A percentile compares a stretch with the other conserved stretches of the same genome.
phyloP scores from a whole-genome alignment of 805 yeast genomes.

The Ogataea trehalophila region DNA sequence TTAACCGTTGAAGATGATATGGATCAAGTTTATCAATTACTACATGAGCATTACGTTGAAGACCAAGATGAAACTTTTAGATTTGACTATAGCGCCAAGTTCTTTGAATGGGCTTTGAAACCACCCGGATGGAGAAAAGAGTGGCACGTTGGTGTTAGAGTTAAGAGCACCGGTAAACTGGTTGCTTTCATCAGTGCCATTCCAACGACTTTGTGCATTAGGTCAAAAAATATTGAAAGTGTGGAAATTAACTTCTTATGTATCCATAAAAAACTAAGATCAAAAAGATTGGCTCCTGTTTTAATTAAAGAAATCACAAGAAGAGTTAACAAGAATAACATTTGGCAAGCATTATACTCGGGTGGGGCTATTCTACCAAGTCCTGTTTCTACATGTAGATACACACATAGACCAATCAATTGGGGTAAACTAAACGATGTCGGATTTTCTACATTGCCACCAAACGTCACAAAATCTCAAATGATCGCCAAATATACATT shows the following conservation, averaged over 20 bases:
- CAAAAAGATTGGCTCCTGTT: slow-evolving; percentile 93
- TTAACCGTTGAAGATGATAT: slow-evolving; percentile 49
- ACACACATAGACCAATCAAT: slow-evolving; percentile 89
- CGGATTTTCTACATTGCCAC: slow-evolving; percentile 81
- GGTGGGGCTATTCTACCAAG: slow-evolving; percentile 89
- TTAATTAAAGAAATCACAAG: slow-evolving; percentile 92
- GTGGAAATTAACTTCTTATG: slow-evolving; percentile 93
- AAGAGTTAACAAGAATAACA: slow-evolving; percentile 74
- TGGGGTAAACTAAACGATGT: slow-evolving; percentile 89
- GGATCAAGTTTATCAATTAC: slow-evolving; percentile 70
- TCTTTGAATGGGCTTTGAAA: slow-evolving; percentile 87
- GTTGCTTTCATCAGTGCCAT: slow-evolving; percentile 92
- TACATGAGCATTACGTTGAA: slow-evolving; percentile 91
- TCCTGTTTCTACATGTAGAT: slow-evolving; percentile 85
- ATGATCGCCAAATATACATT: slow-evolving; percentile 61
- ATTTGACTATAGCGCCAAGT: slow-evolving; percentile 78
- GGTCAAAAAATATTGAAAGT: slow-evolving; percentile 44
- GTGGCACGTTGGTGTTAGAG: slow-evolving; percentile 94
- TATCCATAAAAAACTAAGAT: slow-evolving; percentile 87
- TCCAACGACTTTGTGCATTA: slow-evolving; percentile 65
- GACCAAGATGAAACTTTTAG: slow-evolving; percentile 90
- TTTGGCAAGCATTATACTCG: slow-evolving; percentile 96
- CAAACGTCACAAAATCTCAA: slow-evolving; percentile 56
- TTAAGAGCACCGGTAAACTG: slow-evolving; percentile 64
- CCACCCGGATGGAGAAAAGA: slow-evolving; percentile 90